These are phyloP conservation scores for Sequoia sempervirens DNA, from an alignment of 75 land plant genomes.

Conservation along the genomic window DNA sequence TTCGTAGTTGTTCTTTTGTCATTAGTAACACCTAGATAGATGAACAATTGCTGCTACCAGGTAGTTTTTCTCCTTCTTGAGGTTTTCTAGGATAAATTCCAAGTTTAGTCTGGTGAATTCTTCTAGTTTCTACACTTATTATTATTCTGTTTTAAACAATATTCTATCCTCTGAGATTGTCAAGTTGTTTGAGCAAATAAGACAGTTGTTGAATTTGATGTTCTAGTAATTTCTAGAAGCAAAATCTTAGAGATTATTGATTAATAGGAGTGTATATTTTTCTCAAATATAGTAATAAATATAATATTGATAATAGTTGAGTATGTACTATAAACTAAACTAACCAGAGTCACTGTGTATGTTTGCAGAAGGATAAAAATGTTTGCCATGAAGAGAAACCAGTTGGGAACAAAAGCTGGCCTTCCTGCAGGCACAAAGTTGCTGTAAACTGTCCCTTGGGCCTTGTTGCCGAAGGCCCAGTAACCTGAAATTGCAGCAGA, in stretches of 20 bases:
- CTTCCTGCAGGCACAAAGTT: slow-evolving; percentile 43
- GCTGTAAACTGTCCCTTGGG: slow-evolving; percentile 35
- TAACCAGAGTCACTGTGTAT: slow-evolving; percentile 58
- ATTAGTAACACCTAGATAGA: too few relatives aligned
- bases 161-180: not conserved
- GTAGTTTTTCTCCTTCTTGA: too few relatives aligned
- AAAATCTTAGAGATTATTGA: not conserved
- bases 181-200: not conserved
- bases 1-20: too few relatives aligned
- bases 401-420: slow-evolving; percentile 48
- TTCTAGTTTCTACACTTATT: too few relatives aligned
- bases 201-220: too few relatives aligned
- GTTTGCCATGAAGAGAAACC: slow-evolving; percentile 64
- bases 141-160: not conserved
- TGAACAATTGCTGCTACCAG: too few relatives aligned
- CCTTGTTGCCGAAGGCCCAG: slow-evolving; percentile 83
- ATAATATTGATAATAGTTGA: too few relatives aligned
- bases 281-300: too few relatives aligned
- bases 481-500: slow-evolving; percentile 73
- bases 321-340: not conserved
- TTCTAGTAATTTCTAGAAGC: not conserved
- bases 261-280: too few relatives aligned
- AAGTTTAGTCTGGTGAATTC: too few relatives aligned
- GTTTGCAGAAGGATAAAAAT: slow-evolving; percentile 52
- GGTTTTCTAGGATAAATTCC: too few relatives aligned